These are phyloP conservation scores for Maudiozyma turicensis DNA, from an alignment of 805 yeast genomes.

Conservation along the genomic window DNA sequence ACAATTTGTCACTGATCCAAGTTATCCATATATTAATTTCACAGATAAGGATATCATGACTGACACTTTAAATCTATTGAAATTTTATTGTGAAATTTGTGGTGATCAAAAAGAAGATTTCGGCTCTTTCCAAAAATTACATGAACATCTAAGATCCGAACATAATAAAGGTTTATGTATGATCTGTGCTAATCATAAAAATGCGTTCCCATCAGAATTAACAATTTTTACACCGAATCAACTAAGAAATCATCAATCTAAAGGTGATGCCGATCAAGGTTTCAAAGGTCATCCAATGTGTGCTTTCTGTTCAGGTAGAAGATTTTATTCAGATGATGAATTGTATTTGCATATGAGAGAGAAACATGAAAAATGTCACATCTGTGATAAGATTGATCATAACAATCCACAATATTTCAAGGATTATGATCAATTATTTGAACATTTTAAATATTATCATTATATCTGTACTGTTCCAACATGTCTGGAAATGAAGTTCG, in stretches of 20 bases:
- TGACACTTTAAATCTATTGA: slow-evolving; percentile 43
- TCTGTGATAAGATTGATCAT: slow-evolving; percentile 66
- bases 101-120: slow-evolving; percentile 25
- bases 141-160: slow-evolving; percentile 51
- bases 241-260: slow-evolving; percentile 57
- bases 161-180: slow-evolving; percentile 64
- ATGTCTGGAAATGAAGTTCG: slow-evolving; percentile 84
- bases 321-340: slow-evolving; percentile 87
- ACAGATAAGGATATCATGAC: slow-evolving; percentile 41
- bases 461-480: slow-evolving; percentile 64
- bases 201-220: slow-evolving; percentile 67
- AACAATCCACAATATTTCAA: slow-evolving; percentile 63
- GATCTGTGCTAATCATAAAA: slow-evolving; percentile 68
- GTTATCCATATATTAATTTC: slow-evolving; percentile 36
- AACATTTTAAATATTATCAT: slow-evolving; percentile 68
- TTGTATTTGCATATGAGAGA: slow-evolving; percentile 72
- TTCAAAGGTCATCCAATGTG: slow-evolving; percentile 88
- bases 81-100: slow-evolving; percentile 48
- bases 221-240: slow-evolving; percentile 50
- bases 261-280: slow-evolving; percentile 46
- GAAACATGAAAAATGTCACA: slow-evolving; percentile 78
- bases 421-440: slow-evolving; percentile 63
- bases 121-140: slow-evolving; percentile 44
- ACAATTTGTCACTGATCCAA: background rate
- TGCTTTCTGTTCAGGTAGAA: slow-evolving; percentile 58